A percentile compares a stretch with the other conserved stretches of the same genome.
phyloP scores from a whole-genome alignment of 2,329 filamentous ascomycete species.

The Trichoderma sp. region DNA sequence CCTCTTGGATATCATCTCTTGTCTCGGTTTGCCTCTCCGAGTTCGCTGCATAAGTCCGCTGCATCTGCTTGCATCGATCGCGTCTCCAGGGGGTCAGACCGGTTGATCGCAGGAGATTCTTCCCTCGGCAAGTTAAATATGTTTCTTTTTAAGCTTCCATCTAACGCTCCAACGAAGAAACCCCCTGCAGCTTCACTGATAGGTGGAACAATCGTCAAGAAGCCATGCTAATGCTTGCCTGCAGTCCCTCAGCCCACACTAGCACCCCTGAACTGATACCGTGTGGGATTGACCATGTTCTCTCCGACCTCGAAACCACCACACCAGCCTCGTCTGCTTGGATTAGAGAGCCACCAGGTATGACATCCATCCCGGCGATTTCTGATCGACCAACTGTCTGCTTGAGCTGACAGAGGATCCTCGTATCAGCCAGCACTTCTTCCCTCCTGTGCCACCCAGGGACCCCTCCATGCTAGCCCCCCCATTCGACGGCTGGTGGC shows the following conservation, averaged over 20 bases:
- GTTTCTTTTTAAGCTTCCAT: conserved; percentile 25
- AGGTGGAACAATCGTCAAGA: conserved; percentile 11
- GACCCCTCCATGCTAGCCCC: neutral
- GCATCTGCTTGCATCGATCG: neutral
- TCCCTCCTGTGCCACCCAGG: neutral
- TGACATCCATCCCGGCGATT: neutral
- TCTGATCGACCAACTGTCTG: neutral
- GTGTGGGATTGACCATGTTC: neutral
- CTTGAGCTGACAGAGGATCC: neutral
- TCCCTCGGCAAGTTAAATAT: conserved; percentile 7
- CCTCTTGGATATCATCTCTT: neutral
- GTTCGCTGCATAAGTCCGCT: too few relatives aligned
- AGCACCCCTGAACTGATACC: neutral
- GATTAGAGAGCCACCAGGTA: neutral
- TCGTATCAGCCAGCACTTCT: neutral
- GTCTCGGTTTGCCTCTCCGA: too few relatives aligned
- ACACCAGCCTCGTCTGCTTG: neutral
- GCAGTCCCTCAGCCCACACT: conserved; percentile 10
- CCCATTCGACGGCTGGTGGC: neutral
- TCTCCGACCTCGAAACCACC: neutral
- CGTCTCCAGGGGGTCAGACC: neutral
- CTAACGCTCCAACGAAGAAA: neutral
- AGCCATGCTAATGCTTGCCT: conserved; percentile 4
- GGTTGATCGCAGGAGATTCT: neutral
- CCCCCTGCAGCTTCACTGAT: conserved; percentile 2